phyloP scores from a whole-genome alignment of 768 basidiomycete species.

The Holtermannia corniformis region DNA sequence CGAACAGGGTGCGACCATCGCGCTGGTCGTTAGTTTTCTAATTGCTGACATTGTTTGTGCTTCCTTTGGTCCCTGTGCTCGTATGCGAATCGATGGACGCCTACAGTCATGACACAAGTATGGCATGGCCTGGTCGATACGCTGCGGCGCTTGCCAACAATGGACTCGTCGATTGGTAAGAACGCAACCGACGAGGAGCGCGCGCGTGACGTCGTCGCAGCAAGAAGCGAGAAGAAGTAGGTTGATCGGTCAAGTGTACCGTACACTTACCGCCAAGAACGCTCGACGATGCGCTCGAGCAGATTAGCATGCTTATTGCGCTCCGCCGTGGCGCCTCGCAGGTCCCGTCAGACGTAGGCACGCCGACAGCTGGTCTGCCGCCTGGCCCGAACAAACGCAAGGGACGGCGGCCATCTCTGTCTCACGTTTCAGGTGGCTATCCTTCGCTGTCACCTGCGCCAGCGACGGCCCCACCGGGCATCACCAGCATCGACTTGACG shows the following conservation, averaged over 20 bases:
- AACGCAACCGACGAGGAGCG: constrained; percentile 5
- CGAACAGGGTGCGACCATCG: background rate
- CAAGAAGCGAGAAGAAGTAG: constrained; percentile 12
- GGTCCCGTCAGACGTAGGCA: background rate
- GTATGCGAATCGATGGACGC: too few relatives aligned
- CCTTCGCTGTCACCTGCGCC: background rate
- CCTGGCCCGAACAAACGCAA: background rate
- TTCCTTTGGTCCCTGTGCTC: background rate
- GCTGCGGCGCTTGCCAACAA: constrained; percentile 19
- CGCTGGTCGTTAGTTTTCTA: background rate
- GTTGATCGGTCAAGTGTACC: too few relatives aligned
- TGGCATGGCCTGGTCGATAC: constrained; percentile 33
- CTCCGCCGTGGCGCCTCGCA: constrained; percentile 7
- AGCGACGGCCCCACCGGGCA: background rate
- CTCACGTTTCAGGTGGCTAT: background rate
- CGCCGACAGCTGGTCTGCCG: background rate
- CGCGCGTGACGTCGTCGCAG: constrained; percentile 1
- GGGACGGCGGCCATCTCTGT: background rate
- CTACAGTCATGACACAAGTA: constrained; percentile 15
- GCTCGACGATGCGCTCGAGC: constrained; percentile 25
- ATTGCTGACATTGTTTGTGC: background rate
- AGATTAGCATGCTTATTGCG: constrained; percentile 19
- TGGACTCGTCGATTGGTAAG: constrained; percentile 2
- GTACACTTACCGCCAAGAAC: constrained; percentile 2
- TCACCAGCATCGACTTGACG: background rate